Conservation (phyloP, 1,139 yeast genomes). For the Blastobotrys arbuscula region DNA sequence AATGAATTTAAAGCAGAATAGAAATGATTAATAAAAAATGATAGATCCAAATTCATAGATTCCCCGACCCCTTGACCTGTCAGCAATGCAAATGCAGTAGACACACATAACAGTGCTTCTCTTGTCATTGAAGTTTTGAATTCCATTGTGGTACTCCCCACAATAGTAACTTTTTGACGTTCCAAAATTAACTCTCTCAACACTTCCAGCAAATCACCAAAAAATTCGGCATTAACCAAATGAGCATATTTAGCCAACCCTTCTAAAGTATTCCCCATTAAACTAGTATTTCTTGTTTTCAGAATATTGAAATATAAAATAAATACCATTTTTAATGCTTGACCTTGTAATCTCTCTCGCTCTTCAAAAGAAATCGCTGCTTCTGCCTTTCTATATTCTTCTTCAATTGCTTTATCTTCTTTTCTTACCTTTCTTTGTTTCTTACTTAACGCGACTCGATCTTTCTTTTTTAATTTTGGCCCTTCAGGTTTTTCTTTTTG, state of each 20-base stretch:
- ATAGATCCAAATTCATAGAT: constrained; percentile 36
- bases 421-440: constrained; percentile 82
- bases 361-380: constrained; percentile 82
- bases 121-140: constrained; percentile 44
- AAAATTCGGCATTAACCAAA: constrained; percentile 83
- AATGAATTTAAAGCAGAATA: constrained; percentile 62
- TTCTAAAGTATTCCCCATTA: constrained; percentile 84
- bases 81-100: constrained; percentile 83
- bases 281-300: constrained; percentile 53
- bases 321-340: constrained; percentile 67
- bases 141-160: constrained; percentile 34
- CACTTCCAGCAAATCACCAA: constrained; percentile 89
- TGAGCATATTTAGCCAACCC: constrained; percentile 88
- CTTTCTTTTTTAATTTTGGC: constrained; percentile 66
- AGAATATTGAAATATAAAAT: constrained; percentile 73
- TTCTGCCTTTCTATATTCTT: constrained; percentile 83
- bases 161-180: constrained; percentile 33
- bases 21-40: constrained; percentile 64
- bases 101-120: constrained; percentile 73
- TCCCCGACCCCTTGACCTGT: constrained; percentile 56
- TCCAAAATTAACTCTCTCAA: constrained; percentile 69
- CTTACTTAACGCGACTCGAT: constrained; percentile 82
- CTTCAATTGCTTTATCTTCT: constrained; percentile 80
- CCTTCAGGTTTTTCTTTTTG: constrained; percentile 41
- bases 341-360: constrained; percentile 78